A percentile compares a stretch with the other conserved stretches of the same genome.
Evolutionary conservation across 495 filamentous ascomycete genomes (phyloP).

Genomic region (Immersiella caudata): DNA sequence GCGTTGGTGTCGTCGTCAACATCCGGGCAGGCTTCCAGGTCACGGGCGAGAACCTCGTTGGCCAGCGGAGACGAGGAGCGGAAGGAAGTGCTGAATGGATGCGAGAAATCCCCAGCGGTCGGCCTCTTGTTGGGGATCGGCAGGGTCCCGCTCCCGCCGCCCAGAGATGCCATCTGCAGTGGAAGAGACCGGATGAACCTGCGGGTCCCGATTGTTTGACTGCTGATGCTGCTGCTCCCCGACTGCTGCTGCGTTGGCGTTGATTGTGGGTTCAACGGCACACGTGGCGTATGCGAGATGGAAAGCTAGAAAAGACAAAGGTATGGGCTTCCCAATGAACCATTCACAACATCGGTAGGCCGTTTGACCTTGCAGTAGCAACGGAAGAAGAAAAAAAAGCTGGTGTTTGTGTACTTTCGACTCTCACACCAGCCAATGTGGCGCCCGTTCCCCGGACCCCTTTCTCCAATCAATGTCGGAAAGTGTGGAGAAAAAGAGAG

Average conservation of each 20-base stretch:
- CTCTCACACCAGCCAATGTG: not conserved
- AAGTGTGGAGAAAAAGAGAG: not conserved
- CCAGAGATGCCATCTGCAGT: not conserved
- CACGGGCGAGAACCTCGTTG: constrained; percentile 67
- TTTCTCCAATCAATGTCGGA: not conserved
- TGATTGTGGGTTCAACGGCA: not conserved
- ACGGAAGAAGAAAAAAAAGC: not conserved
- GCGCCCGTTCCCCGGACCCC: not conserved
- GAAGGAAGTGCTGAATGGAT: constrained; percentile 39
- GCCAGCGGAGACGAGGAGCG: constrained; percentile 56
- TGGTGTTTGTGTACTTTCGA: not conserved
- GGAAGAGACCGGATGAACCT: not conserved
- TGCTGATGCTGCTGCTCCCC: too few relatives aligned
- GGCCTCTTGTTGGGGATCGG: constrained; percentile 7
- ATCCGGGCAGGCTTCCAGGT: constrained; percentile 61
- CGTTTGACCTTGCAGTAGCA: too few relatives aligned
- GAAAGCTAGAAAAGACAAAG: not conserved
- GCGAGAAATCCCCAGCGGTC: not conserved
- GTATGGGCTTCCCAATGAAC: not conserved
- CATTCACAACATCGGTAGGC: too few relatives aligned
- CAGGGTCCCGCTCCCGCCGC: constrained; percentile 6
- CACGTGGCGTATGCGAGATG: not conserved
- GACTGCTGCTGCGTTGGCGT: not conserved
- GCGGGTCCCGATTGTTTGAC: not conserved
- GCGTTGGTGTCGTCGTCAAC: constrained; percentile 52